Evolutionary conservation across 805 yeast genomes (phyloP).

Genomic region (Pichia phayaonensis): DNA sequence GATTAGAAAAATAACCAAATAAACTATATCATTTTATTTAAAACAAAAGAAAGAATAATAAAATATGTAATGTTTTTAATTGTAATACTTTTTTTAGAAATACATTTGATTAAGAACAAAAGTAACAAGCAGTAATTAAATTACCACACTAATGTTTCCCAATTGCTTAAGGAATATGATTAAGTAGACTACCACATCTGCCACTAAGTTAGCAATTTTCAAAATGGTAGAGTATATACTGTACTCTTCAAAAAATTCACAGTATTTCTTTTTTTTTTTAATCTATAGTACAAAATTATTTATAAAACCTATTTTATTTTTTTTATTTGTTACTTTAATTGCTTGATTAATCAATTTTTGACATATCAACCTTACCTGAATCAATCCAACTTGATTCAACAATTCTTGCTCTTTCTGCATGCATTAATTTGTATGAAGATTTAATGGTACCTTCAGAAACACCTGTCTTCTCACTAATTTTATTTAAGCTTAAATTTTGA

Average conservation of each 20-base stretch:
- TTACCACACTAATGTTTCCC: too few relatives aligned
- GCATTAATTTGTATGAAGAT: constrained; percentile 77
- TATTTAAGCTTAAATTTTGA: constrained; percentile 64
- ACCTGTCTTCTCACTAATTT: constrained; percentile 87
- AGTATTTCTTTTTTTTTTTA: background rate
- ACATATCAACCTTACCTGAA: constrained; percentile 51
- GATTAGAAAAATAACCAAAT: background rate
- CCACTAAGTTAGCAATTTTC: too few relatives aligned
- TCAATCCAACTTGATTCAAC: constrained; percentile 74
- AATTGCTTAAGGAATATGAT: too few relatives aligned
- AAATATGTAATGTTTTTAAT: too few relatives aligned
- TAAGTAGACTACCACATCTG: too few relatives aligned
- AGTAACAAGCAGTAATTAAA: too few relatives aligned
- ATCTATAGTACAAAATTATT: background rate
- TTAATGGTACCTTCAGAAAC: constrained; percentile 97
- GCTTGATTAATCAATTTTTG: constrained; percentile 2
- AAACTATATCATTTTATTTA: too few relatives aligned
- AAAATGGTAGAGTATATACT: too few relatives aligned
- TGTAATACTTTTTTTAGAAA: too few relatives aligned
- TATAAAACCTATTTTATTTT: background rate
- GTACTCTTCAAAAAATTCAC: too few relatives aligned
- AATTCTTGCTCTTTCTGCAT: constrained; percentile 61
- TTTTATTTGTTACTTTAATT: background rate
- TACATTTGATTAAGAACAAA: too few relatives aligned
- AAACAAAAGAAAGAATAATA: background rate